Percentiles rank a stretch among this genome's conserved stretches.
These are phyloP conservation scores for Phytophthora uliginosa DNA, from an alignment of 352 stramenopile species.

Conservation along the genomic window DNA sequence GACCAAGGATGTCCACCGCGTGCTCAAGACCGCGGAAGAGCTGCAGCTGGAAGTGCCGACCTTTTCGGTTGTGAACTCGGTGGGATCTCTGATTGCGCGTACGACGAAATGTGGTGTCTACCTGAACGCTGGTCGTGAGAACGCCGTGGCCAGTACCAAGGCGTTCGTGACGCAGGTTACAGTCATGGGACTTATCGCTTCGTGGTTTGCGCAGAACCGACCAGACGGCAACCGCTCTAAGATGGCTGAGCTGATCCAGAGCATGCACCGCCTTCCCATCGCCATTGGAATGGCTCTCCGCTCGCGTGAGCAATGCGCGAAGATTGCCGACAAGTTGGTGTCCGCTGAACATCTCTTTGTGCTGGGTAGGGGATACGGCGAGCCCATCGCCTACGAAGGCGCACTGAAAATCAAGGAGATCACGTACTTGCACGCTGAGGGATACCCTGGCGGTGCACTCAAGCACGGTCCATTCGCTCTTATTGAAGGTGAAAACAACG, in stretches of 20 bases:
- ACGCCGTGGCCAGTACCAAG: constrained; percentile 99
- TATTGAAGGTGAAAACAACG: constrained; percentile 95
- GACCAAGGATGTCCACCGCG: constrained; percentile 97
- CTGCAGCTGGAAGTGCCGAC: constrained; percentile 71
- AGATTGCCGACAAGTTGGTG: constrained; percentile 90
- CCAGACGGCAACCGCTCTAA: constrained; percentile 86
- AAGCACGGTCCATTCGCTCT: constrained; percentile 99
- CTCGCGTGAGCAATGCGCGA: constrained; percentile 92
- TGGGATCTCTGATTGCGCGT: constrained; percentile 98
- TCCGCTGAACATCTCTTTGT: constrained; percentile 97
- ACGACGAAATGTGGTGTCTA: constrained; percentile 97
- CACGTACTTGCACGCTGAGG: constrained; percentile 98
- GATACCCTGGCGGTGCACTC: constrained; percentile 97
- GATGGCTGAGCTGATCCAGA: constrained; percentile 93
- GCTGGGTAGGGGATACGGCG: constrained; percentile 94
- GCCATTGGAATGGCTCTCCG: constrained; percentile 98
- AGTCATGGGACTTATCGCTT: constrained; percentile 91
- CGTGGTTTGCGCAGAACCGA: constrained; percentile 94
- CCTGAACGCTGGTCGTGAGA: constrained; percentile 98
- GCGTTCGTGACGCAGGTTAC: constrained; percentile 98
- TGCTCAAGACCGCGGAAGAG: constrained; percentile 92
- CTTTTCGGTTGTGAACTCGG: constrained; percentile 98
- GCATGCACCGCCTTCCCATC: constrained; percentile 97
- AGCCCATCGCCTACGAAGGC: constrained; percentile 97
- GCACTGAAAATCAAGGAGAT: constrained; percentile 99